Base-by-base conservation (phyloP, 2,329 filamentous ascomycete genomes). In the Cadophora gregata region DNA sequence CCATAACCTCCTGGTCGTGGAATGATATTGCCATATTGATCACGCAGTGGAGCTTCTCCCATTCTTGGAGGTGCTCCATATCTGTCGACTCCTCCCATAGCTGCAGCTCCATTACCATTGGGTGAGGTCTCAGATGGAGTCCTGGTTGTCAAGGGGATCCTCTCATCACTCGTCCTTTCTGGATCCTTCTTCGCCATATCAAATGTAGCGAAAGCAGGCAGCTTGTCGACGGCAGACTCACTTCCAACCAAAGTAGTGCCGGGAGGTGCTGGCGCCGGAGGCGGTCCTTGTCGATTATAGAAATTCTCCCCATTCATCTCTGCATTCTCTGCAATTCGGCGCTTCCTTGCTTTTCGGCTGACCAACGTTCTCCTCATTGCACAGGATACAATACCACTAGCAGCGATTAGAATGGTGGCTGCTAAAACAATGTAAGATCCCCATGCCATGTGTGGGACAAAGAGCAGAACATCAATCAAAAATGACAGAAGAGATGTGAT, bases 261-360 rank as follows among this genome's bases (percentile, higher is more conserved):
- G 69, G 83, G 80, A 1, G 80, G 80, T 77, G 47, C 79, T 74
- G 42, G 66, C 29, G 53, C 58, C 33, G 72, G 69, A 3, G 62
- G 66, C 19, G 68, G 53, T 10, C 69, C 73, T 78, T 90, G 87
- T 67, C 90, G 85, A 74, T 90, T 91, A 79, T 96, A 97, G 78
- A 91, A 97, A 76, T 94, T 96, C 75, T 96, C 89, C 31, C 95
- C 95, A 77, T 92, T 98, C 94, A 98, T 98, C 77, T 98, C 94
- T 8, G 94, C 93, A 77, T 98, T 97, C 78, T 96, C 92, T 2
- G 89, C 93, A 76, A 98, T 96, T 55, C 93, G 88, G 82, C 90
- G 93, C 84, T 96, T 94, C 69, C 94, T 87, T n/a, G 94, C 92
- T 81, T 97, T 97, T 74, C 95, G 88, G 78, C 92, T 92, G 68